These are phyloP conservation scores for Aspergillus nanangensis DNA, from an alignment of 495 filamentous ascomycete species.

Conservation along the genomic window DNA sequence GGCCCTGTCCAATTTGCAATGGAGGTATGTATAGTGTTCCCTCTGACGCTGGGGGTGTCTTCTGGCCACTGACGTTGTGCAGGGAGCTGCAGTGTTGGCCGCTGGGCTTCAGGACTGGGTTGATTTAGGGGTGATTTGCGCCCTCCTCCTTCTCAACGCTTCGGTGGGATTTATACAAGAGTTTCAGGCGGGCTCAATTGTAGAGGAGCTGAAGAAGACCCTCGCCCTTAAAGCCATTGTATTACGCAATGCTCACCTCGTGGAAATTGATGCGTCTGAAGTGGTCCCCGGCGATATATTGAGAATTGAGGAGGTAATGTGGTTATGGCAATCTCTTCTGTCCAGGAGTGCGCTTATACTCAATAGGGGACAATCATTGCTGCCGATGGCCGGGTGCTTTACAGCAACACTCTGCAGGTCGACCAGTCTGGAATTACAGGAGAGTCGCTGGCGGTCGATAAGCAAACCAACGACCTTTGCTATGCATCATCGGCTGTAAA, in stretches of 20 bases:
- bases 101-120: conserved; percentile 74
- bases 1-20: conserved; percentile 94
- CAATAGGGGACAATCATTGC: conserved; percentile 75
- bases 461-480: conserved; percentile 70
- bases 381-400: conserved; percentile 81
- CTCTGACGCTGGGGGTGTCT: too few relatives aligned
- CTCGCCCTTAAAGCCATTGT: conserved; percentile 82
- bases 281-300: conserved; percentile 90
- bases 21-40: conserved; percentile 75
- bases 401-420: conserved; percentile 75
- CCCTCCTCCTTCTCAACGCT: conserved; percentile 75
- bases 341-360: conserved; percentile 8
- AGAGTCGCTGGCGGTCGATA: conserved; percentile 88
- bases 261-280: conserved; percentile 70
- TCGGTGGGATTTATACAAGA: conserved; percentile 84
- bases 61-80: too few relatives aligned
- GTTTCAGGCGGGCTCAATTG: conserved; percentile 84
- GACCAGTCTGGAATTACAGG: conserved; percentile 92
- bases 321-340: neutral
- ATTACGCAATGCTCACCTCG: conserved; percentile 66
- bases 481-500: conserved; percentile 86
- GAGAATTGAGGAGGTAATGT: conserved; percentile 68
- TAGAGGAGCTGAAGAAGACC: conserved; percentile 88
- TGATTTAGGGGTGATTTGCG: conserved; percentile 74
- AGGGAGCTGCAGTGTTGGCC: conserved; percentile 71